Base-by-base conservation (phyloP, 1,284 basidiomycete species). In the Jaminaea rosea region DNA sequence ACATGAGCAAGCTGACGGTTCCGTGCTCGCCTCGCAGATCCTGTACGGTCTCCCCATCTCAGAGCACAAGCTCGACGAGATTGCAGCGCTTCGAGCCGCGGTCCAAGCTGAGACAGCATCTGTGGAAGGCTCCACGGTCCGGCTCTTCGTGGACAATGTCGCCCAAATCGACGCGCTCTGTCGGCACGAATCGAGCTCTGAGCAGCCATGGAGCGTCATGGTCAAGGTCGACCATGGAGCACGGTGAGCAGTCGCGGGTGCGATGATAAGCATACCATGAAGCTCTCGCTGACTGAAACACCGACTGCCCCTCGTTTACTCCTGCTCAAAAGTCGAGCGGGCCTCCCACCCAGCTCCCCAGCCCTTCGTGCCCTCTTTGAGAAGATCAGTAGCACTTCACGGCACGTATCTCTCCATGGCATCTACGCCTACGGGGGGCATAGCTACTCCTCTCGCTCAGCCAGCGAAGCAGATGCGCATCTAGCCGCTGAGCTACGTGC, bases 171-270 rank as follows among this genome's bases (percentile, higher is more conserved):
- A 76, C 39, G 80, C 80, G 47, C 72, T 91, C 26, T 82, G 85
- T 52, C 5, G 7, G 23, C 84, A 79, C 64, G 31, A 26, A 81
- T 82, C 67, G 75, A 68, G 34, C 62, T 63, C 44, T 21, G 47
- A 23, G 75, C 61, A 15, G 5, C 76, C 71, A 48, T 89, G 87
- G 87, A 83, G 82, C 17, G 80, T 80, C 1, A 90, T 89, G 68
- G 79, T 90, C 56, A 90, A 90, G 69, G 79, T 90, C 39, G 86
- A 90, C 60, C 82, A 82, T 11, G 87, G 85, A 26, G 81, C 82
- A 60, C 82, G 83, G 85, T 87, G 75, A 65, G 83, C 75, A 3
- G 46, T 50, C 39, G 26, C 42, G n/a, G n/a, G n/a, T n/a, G n/a
- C n/a, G n/a, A n/a, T n/a, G n/a, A n/a, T n/a, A n/a, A n/a, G n/a